phyloP scores from a whole-genome alignment of 2,329 filamentous ascomycete genomes.

The Podosphaera aphanis region DNA sequence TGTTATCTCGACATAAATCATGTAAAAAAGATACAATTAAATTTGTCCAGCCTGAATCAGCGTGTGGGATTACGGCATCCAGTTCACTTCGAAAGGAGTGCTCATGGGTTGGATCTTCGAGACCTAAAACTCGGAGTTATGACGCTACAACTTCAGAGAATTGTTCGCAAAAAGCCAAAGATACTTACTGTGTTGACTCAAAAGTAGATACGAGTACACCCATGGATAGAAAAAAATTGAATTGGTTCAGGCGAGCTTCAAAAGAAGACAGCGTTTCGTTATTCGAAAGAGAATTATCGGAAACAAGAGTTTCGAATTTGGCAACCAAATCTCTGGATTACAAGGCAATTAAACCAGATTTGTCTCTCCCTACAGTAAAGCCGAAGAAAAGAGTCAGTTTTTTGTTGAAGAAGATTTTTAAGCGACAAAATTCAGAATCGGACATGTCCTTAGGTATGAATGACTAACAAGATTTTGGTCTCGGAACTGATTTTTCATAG shows the following conservation, averaged over 20 bases:
- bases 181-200: neutral
- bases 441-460: slow-evolving; percentile 14
- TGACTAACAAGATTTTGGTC: neutral
- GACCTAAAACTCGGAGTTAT: neutral
- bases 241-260: slow-evolving; percentile 15
- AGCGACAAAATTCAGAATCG: slow-evolving; percentile 9
- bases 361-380: neutral
- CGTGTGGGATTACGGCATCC: neutral
- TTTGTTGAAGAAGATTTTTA: slow-evolving; percentile 13
- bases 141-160: neutral
- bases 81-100: neutral
- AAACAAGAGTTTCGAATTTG: slow-evolving; percentile 6
- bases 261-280: slow-evolving; percentile 7
- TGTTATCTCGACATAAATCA: neutral
- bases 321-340: neutral
- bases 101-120: neutral
- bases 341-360: neutral
- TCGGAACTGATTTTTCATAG: slow-evolving; percentile 4
- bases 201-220: slow-evolving; percentile 8
- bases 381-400: slow-evolving; percentile 13
- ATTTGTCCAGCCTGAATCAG: slow-evolving; percentile 8
- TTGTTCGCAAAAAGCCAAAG: neutral
- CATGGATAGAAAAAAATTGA: slow-evolving; percentile 11
- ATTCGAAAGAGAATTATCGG: slow-evolving; percentile 2
- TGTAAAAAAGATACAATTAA: slow-evolving; percentile 10